These are phyloP conservation scores for Platanthera zijinensis DNA, from an alignment of 106 monocot genomes.

Conservation along the genomic window DNA sequence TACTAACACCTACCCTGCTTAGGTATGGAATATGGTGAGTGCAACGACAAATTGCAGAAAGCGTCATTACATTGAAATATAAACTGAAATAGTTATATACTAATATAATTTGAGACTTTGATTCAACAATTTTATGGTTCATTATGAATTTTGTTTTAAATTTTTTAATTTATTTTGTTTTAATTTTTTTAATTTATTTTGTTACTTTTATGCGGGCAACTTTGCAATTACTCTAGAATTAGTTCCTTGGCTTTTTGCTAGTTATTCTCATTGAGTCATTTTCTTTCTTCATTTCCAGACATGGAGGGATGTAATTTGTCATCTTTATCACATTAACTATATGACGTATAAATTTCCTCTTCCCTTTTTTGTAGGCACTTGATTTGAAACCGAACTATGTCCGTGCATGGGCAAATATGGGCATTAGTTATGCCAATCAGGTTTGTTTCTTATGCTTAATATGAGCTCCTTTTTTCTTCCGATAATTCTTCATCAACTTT, in stretches of 20 bases:
- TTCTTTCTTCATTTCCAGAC: neutral
- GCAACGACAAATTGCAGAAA: no score
- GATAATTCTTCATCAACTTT: neutral
- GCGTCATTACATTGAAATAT: no score
- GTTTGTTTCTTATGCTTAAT: slow-evolving; percentile 27
- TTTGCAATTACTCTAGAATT: neutral
- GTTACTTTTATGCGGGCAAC: neutral
- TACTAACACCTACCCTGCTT: no score
- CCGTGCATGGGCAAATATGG: slow-evolving; percentile 99
- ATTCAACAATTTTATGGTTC: no score
- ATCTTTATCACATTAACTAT: neutral
- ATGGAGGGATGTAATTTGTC: neutral
- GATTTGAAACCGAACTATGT: slow-evolving; percentile 98
- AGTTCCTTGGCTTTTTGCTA: neutral
- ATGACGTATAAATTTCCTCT: neutral
- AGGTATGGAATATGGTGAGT: no score
- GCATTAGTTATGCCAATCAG: slow-evolving; percentile 98
- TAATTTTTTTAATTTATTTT: neutral
- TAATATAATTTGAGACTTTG: no score
- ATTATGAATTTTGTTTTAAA: neutral
- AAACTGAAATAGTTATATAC: no score
- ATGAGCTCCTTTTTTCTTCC: neutral
- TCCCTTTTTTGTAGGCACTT: slow-evolving; percentile 46
- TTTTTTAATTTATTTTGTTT: neutral
- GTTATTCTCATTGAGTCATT: neutral